phyloP scores from a whole-genome alignment of 805 yeast genomes.

The Yarrowia yakushimensis region DNA sequence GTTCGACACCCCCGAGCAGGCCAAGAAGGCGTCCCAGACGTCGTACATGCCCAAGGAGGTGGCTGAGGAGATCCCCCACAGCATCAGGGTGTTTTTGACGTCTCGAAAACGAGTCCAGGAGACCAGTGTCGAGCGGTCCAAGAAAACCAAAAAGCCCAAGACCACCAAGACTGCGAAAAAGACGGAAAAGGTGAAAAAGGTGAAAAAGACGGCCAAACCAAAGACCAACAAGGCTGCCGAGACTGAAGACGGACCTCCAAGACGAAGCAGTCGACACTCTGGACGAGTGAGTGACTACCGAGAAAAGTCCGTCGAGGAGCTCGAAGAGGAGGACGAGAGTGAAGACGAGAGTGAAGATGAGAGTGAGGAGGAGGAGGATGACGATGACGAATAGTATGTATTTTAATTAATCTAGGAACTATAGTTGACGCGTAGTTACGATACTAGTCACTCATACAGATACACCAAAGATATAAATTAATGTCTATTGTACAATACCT shows the following conservation, averaged over 20 bases:
- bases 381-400: constrained; percentile 9
- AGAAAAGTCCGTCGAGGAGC: constrained; percentile 28
- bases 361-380: constrained; percentile 28
- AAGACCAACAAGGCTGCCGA: constrained; percentile 26
- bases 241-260: constrained; percentile 27
- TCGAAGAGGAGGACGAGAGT: constrained; percentile 30
- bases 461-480: constrained; percentile 18
- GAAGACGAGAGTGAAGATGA: constrained; percentile 28
- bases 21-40: constrained; percentile 53
- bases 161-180: constrained; percentile 25
- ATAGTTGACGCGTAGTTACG: no score
- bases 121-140: not conserved
- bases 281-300: constrained; percentile 25
- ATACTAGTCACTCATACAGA: no score
- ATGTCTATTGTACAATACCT: constrained; percentile 23
- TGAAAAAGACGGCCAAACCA: not conserved
- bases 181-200: constrained; percentile 26
- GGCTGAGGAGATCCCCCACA: constrained; percentile 30
- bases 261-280: constrained; percentile 30
- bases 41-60: constrained; percentile 53
- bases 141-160: constrained; percentile 30
- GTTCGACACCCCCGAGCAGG: constrained; percentile 53
- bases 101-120: constrained; percentile 6
- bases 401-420: no score
- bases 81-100: constrained; percentile 16